Evolutionary conservation across 768 basidiomycete genomes (phyloP).

Genomic region (Pleurotus tuber-regium): DNA sequence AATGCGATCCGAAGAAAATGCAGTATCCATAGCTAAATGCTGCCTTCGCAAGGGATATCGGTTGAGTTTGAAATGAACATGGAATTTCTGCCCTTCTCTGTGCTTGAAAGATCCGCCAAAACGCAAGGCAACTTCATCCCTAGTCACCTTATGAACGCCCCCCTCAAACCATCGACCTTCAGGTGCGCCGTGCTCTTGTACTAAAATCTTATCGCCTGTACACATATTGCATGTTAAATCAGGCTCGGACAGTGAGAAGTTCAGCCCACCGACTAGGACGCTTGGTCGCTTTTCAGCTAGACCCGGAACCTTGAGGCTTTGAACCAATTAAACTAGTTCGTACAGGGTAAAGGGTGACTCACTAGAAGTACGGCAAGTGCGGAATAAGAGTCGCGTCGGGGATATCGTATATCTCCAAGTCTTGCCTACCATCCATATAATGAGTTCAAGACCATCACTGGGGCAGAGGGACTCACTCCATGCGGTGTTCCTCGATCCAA

Average conservation of each 20-base stretch:
- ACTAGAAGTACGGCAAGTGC: conserved; percentile 36
- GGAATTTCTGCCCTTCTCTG: conserved; percentile 33
- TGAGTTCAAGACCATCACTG: background rate
- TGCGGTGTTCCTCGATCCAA: conserved; percentile 52
- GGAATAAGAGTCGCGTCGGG: conserved; percentile 27
- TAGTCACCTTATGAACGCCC: conserved; percentile 49
- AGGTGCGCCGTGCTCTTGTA: conserved; percentile 37
- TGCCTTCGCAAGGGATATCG: conserved; percentile 55
- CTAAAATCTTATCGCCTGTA: conserved; percentile 53
- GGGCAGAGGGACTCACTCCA: conserved; percentile 32
- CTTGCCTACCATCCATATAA: conserved; percentile 28
- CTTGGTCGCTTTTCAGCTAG: conserved; percentile 58
- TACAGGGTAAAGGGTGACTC: conserved; percentile 15
- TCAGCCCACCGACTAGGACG: conserved; percentile 48
- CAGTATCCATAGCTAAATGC: conserved; percentile 53
- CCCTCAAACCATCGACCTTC: conserved; percentile 57
- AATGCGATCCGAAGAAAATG: conserved; percentile 42
- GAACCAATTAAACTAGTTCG: background rate
- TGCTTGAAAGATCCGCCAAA: conserved; percentile 44
- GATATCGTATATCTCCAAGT: conserved; percentile 40
- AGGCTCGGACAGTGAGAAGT: background rate
- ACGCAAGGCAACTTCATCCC: conserved; percentile 48
- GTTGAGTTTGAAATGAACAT: conserved; percentile 57
- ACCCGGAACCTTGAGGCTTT: conserved; percentile 44
- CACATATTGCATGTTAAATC: background rate